These are phyloP conservation scores for Leccinum longicurvipes DNA, from an alignment of 768 basidiomycete genomes.

Conservation along the genomic window DNA sequence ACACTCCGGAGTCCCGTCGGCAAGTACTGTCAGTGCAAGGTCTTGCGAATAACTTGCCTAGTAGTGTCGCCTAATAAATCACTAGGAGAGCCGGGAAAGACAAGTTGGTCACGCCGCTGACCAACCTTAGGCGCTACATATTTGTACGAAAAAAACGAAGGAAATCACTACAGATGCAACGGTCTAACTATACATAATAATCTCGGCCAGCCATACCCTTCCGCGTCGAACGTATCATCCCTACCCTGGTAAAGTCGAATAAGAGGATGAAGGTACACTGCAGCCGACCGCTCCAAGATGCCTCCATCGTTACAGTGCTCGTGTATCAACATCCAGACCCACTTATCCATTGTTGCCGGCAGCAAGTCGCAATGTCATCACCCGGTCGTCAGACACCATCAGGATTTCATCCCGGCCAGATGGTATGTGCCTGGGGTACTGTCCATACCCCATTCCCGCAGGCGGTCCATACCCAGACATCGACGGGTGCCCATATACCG, in stretches of 20 bases:
- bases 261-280: slow-evolving; percentile 12
- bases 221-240: slow-evolving; percentile 7
- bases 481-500: slow-evolving; percentile 26
- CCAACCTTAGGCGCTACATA: slow-evolving; percentile 1
- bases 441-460: slow-evolving; percentile 33
- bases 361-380: slow-evolving; percentile 63
- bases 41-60: too few species aligned
- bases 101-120: too few species aligned
- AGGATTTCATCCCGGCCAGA: slow-evolving; percentile 79
- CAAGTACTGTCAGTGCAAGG: too few species aligned
- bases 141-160: slow-evolving; percentile 1
- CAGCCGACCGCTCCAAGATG: slow-evolving; percentile 2
- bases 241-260: slow-evolving; percentile 13
- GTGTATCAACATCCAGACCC: not conserved
- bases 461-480: slow-evolving; percentile 27
- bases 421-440: slow-evolving; percentile 45
- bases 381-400: slow-evolving; percentile 85
- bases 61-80: not conserved
- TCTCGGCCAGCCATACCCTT: not conserved
- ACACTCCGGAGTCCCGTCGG: not conserved
- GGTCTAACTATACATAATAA: slow-evolving; percentile 25
- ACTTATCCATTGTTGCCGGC: slow-evolving; percentile 20
- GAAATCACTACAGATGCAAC: slow-evolving; percentile 29
- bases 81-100: too few species aligned
- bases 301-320: not conserved